These are phyloP conservation scores for Boletales sp. DNA, from an alignment of 768 basidiomycete species.

Conservation along the genomic window DNA sequence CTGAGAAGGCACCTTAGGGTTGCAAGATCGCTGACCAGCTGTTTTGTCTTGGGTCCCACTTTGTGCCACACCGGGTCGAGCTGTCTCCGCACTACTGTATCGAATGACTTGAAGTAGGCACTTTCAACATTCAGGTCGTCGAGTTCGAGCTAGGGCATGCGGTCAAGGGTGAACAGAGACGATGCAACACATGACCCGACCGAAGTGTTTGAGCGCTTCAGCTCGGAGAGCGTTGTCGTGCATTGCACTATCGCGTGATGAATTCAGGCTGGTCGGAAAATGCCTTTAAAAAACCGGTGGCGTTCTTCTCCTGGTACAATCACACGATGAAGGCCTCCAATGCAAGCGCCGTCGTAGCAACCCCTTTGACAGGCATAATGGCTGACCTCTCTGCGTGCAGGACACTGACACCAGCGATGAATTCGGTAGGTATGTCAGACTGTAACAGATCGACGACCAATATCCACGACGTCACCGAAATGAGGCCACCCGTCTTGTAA, in stretches of 20 bases:
- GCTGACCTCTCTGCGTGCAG: conserved; percentile 86
- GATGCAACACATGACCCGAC: conserved; percentile 30
- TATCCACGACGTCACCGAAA: conserved; percentile 92
- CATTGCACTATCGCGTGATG: conserved; percentile 94
- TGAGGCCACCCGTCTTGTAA: conserved; percentile 84
- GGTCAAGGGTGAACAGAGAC: background rate
- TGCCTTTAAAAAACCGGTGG: conserved; percentile 88
- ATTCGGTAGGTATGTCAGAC: conserved; percentile 74
- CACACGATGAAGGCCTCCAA: conserved; percentile 93
- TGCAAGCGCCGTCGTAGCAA: conserved; percentile 46
- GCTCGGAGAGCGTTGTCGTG: conserved; percentile 80
- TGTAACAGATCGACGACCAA: conserved; percentile 93
- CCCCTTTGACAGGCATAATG: background rate
- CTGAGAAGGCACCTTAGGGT: conserved; percentile 78
- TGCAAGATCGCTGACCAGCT: conserved; percentile 84
- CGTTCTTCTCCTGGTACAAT: conserved; percentile 86
- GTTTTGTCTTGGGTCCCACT: conserved; percentile 88
- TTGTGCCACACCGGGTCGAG: conserved; percentile 97
- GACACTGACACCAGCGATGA: conserved; percentile 87
- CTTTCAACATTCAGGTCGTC: conserved; percentile 92
- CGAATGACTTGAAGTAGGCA: conserved; percentile 92
- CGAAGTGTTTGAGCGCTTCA: conserved; percentile 82
- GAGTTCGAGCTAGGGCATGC: conserved; percentile 67
- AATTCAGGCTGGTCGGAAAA: conserved; percentile 97
- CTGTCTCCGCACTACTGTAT: conserved; percentile 80